phyloP scores from a whole-genome alignment of 176 grass and related monocot genomes.

The Saccharum spontaneum region DNA sequence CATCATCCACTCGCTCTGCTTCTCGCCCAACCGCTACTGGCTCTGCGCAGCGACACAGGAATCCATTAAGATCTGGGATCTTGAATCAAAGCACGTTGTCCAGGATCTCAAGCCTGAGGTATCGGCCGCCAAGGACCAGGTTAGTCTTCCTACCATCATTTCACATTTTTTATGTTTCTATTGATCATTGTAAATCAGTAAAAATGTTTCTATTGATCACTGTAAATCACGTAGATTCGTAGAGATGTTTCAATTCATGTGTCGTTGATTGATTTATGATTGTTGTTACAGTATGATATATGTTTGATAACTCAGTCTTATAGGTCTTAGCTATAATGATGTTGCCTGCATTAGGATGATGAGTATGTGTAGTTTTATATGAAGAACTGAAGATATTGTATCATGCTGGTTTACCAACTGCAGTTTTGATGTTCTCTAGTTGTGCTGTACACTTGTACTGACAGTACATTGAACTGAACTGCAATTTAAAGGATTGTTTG shows the following conservation, averaged over 20 bases:
- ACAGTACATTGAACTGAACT: background rate
- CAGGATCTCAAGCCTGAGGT: constrained; percentile 85
- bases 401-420: background rate
- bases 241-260: background rate
- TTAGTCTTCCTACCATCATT: background rate
- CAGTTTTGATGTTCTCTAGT: background rate
- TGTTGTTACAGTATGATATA: background rate
- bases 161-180: background rate
- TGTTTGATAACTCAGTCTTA: background rate
- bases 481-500: background rate
- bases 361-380: no score
- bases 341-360: background rate
- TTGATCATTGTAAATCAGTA: background rate
- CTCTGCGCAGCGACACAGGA: constrained; percentile 86
- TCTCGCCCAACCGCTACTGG: constrained; percentile 96
- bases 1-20: constrained; percentile 83
- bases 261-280: background rate
- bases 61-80: constrained; percentile 94
- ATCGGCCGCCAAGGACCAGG: constrained; percentile 65
- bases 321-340: background rate
- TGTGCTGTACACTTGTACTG: background rate
- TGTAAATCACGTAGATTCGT: no score
- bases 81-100: constrained; percentile 87
- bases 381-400: background rate
- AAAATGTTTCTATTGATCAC: background rate